Percentiles rank a stretch among this genome's conserved stretches.
Conservation (phyloP, 805 yeast species). For the Metschnikowia chrysomelidarum region DNA sequence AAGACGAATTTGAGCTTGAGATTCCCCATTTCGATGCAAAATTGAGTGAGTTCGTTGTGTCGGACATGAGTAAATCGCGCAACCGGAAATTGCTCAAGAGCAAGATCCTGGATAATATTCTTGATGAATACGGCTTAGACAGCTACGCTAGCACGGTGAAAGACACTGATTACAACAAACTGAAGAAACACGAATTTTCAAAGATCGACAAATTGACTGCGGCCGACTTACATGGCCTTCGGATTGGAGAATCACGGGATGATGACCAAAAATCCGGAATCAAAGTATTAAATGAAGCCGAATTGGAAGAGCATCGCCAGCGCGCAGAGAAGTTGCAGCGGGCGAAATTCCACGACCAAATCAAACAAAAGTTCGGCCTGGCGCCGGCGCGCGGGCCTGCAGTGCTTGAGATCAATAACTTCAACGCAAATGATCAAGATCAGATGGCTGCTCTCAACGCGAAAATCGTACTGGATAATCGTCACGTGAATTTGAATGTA, state of each 20-base stretch:
- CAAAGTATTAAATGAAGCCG: conserved; percentile 26
- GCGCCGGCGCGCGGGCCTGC: conserved; percentile 10
- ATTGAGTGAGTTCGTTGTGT: conserved; percentile 19
- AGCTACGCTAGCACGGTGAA: conserved; percentile 30
- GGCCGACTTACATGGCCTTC: conserved; percentile 34
- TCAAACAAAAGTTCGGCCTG: conserved; percentile 29
- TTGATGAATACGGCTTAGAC: conserved; percentile 40
- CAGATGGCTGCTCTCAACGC: conserved; percentile 27
- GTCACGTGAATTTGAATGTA: not conserved
- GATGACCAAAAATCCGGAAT: conserved; percentile 8
- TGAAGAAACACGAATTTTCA: conserved; percentile 17
- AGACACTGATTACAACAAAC: conserved; percentile 29
- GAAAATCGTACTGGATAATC: conserved; percentile 15
- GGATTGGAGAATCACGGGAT: conserved; percentile 26
- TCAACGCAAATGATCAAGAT: conserved; percentile 21
- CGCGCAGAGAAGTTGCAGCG: conserved; percentile 27
- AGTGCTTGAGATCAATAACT: conserved; percentile 38
- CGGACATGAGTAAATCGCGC: conserved; percentile 18
- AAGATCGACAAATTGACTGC: conserved; percentile 26
- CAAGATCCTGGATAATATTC: conserved; percentile 30
- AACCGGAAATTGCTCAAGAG: conserved; percentile 31
- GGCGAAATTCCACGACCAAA: conserved; percentile 26
- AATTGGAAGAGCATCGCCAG: conserved; percentile 24
- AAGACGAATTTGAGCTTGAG: conserved; percentile 12
- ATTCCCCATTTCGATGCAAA: conserved; percentile 18